Evolutionary conservation across 768 basidiomycete genomes (phyloP).

Genomic region (Phaeotremella fagi): DNA sequence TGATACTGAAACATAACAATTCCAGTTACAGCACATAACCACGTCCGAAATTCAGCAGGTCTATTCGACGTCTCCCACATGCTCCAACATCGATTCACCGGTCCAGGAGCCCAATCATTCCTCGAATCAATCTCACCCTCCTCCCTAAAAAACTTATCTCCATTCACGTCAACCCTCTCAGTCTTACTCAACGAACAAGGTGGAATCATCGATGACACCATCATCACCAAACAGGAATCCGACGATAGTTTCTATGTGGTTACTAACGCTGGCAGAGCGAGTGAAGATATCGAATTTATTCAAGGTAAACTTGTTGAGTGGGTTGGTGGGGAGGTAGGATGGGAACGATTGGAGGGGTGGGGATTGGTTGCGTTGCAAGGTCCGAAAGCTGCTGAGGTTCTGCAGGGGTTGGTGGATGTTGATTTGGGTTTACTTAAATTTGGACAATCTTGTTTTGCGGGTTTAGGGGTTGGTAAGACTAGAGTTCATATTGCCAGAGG

Average conservation of each 20-base stretch:
- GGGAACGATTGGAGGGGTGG: conserved; percentile 75
- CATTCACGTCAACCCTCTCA: conserved; percentile 77
- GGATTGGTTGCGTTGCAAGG: conserved; percentile 91
- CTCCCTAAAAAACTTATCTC: conserved; percentile 61
- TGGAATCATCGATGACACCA: conserved; percentile 93
- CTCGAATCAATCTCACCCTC: conserved; percentile 87
- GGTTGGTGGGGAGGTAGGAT: conserved; percentile 60
- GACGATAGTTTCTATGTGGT: conserved; percentile 79
- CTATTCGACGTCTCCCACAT: conserved; percentile 98
- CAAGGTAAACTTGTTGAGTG: conserved; percentile 63
- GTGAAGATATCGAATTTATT: conserved; percentile 77
- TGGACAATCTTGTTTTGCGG: conserved; percentile 74
- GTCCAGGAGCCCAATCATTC: conserved; percentile 70
- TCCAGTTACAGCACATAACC: conserved; percentile 80
- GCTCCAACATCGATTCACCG: conserved; percentile 85
- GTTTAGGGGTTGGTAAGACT: conserved; percentile 57
- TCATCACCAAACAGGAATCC: conserved; percentile 65
- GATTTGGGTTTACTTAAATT: conserved; percentile 74
- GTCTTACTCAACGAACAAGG: conserved; percentile 82
- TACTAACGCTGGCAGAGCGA: conserved; percentile 86
- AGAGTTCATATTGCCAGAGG: conserved; percentile 85
- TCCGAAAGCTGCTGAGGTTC: conserved; percentile 71
- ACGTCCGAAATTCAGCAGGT: conserved; percentile 74
- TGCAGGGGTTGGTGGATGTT: conserved; percentile 70
- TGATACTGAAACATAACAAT: neutral